Percentiles rank a stretch among this genome's conserved stretches.
Conservation (phyloP, 2,329 filamentous ascomycete species). For the Alternaria arbusti region DNA sequence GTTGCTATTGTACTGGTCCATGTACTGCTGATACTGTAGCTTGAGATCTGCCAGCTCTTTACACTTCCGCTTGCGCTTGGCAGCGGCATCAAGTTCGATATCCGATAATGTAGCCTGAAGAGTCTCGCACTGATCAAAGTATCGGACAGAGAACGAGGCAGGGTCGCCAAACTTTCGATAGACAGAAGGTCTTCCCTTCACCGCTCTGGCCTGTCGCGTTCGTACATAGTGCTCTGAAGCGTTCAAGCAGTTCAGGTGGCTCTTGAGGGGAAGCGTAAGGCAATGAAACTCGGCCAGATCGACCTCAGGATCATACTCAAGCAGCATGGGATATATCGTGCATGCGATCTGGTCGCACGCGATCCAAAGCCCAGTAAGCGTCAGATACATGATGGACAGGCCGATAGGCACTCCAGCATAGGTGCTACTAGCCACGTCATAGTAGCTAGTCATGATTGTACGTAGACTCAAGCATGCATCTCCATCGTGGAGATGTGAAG, state of each 20-base stretch:
- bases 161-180: constrained; percentile 48
- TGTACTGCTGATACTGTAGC: constrained; percentile 18
- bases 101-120: constrained; percentile 47
- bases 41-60: constrained; percentile 24
- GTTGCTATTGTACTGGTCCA: constrained; percentile 9
- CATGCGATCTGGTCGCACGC: constrained; percentile 60
- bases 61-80: constrained; percentile 23
- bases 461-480: constrained; percentile 33
- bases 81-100: constrained; percentile 52
- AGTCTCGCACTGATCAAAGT: constrained; percentile 53
- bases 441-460: constrained; percentile 23
- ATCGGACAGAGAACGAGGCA: constrained; percentile 56
- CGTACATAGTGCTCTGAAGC: constrained; percentile 58
- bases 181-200: constrained; percentile 34
- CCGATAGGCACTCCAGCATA: constrained; percentile 56
- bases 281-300: constrained; percentile 49
- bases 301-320: constrained; percentile 57
- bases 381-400: constrained; percentile 63
- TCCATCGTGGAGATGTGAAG: constrained; percentile 19
- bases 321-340: constrained; percentile 49
- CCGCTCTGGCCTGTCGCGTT: constrained; percentile 33
- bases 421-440: neutral
- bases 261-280: constrained; percentile 54
- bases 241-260: constrained; percentile 56
- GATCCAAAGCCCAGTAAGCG: constrained; percentile 64